Evolutionary conservation across 148 eudicot species (phyloP), one percentile per base, ranked within the genome.

Genomic region (Chenopodium album): DNA sequence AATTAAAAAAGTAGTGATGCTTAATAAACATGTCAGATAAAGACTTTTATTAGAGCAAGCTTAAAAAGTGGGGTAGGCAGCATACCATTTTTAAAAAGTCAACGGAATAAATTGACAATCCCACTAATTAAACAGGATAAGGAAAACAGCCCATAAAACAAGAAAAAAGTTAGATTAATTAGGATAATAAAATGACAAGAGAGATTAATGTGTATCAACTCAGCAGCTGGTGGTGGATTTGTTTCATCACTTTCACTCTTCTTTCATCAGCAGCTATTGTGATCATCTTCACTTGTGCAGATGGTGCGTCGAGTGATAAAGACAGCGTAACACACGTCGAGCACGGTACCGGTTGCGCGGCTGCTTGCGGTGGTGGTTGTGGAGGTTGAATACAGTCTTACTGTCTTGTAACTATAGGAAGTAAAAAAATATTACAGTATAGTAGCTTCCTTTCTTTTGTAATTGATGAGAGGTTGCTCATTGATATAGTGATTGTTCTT

Each of bases 201-300:
- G 82, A 72, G 73, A 71, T 75, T 11, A 31, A 59, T 28, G 62
- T 75, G 48, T 5, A 80, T 48, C 29, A 6, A 9, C 29, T 78
- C 47, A 56, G 63, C n/a, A 56, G 63, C n/a, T 76, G 54, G 72
- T 63, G 85, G 71, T 84, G 89, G 88, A 75, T 73, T 46, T 85
- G 70, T 78, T 75, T 90, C 16, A 19, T 87, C 23, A 80, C 71
- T 48, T 28, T 87, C 14, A 63, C 84, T 6, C 68, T 90, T 44
- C 16, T 85, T 64, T 75, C 78, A 41, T 75, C 78, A 41, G 83
- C 78, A 8, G 73, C 77, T 4, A 54, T 76, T 31, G 19, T 65
- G 12, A 73, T 72, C 23, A 71, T 90, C 48, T 86, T 87, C 76
- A 81, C 85, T 0, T 90, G 93, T 47, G 88, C 90, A 0, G 88